Conservation (phyloP, 108 stramenopile genomes). For the Schizochytrium sp. region DNA sequence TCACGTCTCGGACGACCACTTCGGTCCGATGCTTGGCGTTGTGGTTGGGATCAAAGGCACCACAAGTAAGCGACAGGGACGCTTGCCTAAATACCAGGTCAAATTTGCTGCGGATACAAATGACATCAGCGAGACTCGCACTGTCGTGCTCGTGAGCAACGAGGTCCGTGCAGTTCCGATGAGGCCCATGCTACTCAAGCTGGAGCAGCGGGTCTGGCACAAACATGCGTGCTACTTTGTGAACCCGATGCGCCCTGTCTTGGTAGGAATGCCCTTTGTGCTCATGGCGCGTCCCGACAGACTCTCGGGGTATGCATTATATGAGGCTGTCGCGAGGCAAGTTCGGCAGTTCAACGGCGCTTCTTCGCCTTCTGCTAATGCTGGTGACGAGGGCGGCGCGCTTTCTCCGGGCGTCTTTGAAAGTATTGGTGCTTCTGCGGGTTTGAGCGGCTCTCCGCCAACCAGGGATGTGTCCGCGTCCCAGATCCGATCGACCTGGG, state of each 20-base stretch:
- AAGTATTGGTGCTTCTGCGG: no score
- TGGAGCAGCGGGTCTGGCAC: slow-evolving; percentile 5
- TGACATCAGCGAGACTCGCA: neutral
- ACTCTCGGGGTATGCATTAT: neutral
- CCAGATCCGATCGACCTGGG: neutral
- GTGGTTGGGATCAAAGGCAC: slow-evolving; percentile 46
- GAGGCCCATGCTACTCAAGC: neutral
- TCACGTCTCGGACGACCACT: no score
- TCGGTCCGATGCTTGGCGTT: slow-evolving; percentile 44
- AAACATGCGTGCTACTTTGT: neutral
- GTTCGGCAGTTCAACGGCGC: neutral
- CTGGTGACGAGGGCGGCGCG: neutral
- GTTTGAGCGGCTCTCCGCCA: no score
- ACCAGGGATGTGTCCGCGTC: neutral
- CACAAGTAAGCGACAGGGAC: slow-evolving; percentile 11
- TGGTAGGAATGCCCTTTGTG: neutral
- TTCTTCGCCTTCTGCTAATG: neutral
- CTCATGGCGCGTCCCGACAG: neutral
- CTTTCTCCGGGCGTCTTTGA: neutral
- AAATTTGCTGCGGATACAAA: neutral
- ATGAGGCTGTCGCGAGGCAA: neutral
- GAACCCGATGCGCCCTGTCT: neutral
- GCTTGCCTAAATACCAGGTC: neutral
- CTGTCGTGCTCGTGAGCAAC: neutral
- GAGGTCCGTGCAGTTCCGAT: neutral